Conservation (phyloP, 2,329 filamentous ascomycete species). For the Rutstroemia sp. region DNA sequence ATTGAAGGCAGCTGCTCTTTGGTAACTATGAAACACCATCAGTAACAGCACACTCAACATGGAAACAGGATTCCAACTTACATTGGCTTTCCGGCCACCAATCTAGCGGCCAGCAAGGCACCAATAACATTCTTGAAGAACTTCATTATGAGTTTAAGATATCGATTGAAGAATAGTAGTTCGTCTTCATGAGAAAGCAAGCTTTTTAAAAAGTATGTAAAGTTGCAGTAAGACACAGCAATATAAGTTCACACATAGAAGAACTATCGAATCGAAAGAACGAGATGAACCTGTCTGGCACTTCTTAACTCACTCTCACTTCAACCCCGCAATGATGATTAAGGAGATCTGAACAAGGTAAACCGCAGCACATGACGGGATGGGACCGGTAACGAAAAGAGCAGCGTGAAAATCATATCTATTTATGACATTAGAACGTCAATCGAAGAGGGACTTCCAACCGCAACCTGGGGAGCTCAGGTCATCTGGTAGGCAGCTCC, state of each 20-base stretch:
- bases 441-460: background rate
- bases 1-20: conserved; percentile 34
- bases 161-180: background rate
- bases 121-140: conserved; percentile 1
- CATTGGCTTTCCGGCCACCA: conserved; percentile 4
- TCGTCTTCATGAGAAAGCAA: background rate
- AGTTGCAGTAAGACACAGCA: background rate
- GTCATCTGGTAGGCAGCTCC: too few species aligned
- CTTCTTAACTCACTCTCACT: background rate
- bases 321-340: background rate
- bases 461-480: background rate
- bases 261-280: background rate
- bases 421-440: background rate
- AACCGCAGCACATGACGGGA: background rate
- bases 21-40: conserved; percentile 4
- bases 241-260: background rate
- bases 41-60: background rate
- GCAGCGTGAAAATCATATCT: background rate
- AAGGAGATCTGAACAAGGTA: background rate
- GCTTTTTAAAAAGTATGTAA: background rate
- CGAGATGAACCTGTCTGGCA: background rate
- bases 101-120: background rate
- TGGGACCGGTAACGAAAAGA: background rate
- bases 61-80: background rate
- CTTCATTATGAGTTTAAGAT: conserved; percentile 1